phyloP scores from a whole-genome alignment of 2,329 filamentous ascomycete species.

The Septoria petroselini region DNA sequence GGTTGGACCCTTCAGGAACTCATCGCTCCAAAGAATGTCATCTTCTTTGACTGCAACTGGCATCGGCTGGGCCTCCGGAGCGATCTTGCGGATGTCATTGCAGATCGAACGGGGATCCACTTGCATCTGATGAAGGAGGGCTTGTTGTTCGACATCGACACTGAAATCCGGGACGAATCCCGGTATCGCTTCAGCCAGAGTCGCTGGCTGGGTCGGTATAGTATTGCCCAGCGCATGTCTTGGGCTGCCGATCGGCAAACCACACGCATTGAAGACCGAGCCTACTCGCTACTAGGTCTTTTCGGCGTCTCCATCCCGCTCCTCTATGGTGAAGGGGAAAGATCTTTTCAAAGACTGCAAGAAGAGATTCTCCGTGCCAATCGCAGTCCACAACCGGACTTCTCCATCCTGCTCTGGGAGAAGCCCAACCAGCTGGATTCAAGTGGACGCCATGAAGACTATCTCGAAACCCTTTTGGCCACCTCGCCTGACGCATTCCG shows the following conservation, averaged over 20 bases:
- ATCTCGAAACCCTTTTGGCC: too few species aligned
- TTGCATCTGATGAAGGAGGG: too few species aligned
- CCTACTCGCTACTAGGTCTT: conserved; percentile 18
- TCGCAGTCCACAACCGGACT: too few species aligned
- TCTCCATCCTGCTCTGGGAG: too few species aligned
- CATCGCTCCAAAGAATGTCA: neutral
- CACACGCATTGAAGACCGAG: conserved; percentile 13
- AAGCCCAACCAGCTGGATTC: too few species aligned
- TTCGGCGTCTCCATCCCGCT: conserved; percentile 16
- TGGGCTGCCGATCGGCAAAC: conserved; percentile 17
- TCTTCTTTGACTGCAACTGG: neutral
- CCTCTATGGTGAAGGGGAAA: conserved; percentile 17
- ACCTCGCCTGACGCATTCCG: too few species aligned
- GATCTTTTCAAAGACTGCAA: conserved; percentile 19
- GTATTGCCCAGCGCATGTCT: too few species aligned
- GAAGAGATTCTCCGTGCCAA: conserved; percentile 23
- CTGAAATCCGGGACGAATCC: too few species aligned
- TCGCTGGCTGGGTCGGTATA: too few species aligned
- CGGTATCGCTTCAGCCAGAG: too few species aligned
- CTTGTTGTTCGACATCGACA: too few species aligned
- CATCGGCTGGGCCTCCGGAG: neutral
- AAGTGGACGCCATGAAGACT: too few species aligned
- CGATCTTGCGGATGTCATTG: neutral
- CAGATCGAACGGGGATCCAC: neutral
- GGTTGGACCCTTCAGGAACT: neutral